These are phyloP conservation scores for Magnaporthales sp. DNA, from an alignment of 2,329 filamentous ascomycete species.

Conservation along the genomic window DNA sequence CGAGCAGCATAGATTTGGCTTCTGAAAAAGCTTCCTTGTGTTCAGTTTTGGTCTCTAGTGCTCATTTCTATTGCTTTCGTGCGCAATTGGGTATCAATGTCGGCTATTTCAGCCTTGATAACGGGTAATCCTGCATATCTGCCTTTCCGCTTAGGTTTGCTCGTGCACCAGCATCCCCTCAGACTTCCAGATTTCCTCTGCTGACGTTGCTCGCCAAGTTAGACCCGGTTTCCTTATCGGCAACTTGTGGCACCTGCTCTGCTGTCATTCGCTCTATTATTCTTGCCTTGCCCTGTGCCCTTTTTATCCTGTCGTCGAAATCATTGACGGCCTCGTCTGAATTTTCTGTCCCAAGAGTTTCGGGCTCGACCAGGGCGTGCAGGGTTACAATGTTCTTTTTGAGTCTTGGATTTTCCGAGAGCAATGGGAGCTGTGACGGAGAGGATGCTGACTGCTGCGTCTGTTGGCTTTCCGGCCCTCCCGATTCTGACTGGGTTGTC, in stretches of 20 bases:
- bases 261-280: conserved; percentile 66
- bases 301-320: conserved; percentile 81
- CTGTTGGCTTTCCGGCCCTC: conserved; percentile 1
- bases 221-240: background rate
- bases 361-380: conserved; percentile 69
- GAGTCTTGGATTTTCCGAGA: conserved; percentile 56
- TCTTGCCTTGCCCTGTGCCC: conserved; percentile 75
- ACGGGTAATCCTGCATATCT: background rate
- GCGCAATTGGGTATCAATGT: background rate
- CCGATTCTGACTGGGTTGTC: conserved; percentile 2
- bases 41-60: background rate
- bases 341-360: conserved; percentile 71
- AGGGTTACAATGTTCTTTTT: conserved; percentile 69
- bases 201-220: background rate
- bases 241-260: conserved; percentile 18
- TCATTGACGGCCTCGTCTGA: conserved; percentile 83
- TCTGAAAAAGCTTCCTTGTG: background rate
- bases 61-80: background rate
- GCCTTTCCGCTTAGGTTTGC: background rate
- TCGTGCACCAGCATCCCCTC: background rate
- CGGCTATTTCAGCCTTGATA: background rate
- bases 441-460: background rate
- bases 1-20: conserved; percentile 7
- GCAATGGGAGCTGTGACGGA: conserved; percentile 22
- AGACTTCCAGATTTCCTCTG: background rate